Percentiles rank a stretch among this genome's conserved stretches.
Evolutionary conservation across 163 green algal genomes (phyloP).

Genomic region (Trebouxia gelatinosa): DNA sequence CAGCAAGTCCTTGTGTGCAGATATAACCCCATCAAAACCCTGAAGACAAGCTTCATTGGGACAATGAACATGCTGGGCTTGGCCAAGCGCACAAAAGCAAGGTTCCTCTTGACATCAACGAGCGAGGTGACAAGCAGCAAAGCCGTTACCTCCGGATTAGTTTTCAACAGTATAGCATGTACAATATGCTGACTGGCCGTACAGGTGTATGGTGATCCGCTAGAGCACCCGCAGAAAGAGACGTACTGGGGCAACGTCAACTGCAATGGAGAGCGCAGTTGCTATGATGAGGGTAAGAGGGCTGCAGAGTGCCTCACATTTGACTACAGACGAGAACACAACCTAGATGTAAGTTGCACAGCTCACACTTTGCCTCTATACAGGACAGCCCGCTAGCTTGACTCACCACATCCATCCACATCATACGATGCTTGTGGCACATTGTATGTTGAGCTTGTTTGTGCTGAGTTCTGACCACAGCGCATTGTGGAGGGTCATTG

Average conservation of each 20-base stretch:
- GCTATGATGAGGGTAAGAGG: slow-evolving; percentile 99
- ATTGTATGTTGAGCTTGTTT: too few relatives aligned
- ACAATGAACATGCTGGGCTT: slow-evolving; percentile 99
- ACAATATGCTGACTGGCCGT: too few relatives aligned
- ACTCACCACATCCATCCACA: too few relatives aligned
- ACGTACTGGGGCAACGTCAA: slow-evolving; percentile 99
- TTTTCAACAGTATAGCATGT: too few relatives aligned
- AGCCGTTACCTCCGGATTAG: neutral
- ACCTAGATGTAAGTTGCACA: slow-evolving; percentile 73
- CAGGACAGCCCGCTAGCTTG: too few relatives aligned
- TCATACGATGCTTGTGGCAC: too few relatives aligned
- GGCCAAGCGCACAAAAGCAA: slow-evolving; percentile 89
- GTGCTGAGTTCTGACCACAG: too few relatives aligned
- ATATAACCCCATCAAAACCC: slow-evolving; percentile 99
- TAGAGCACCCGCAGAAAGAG: slow-evolving; percentile 97
- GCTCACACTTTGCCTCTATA: too few relatives aligned
- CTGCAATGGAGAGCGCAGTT: slow-evolving; percentile 94
- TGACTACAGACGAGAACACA: slow-evolving; percentile 96
- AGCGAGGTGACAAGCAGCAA: slow-evolving; percentile 63
- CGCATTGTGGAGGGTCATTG: too few relatives aligned
- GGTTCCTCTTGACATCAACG: slow-evolving; percentile 93
- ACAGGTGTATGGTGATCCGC: slow-evolving; percentile 95
- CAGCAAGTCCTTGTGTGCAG: slow-evolving; percentile 44
- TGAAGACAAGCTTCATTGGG: slow-evolving; percentile 97
- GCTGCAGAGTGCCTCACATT: slow-evolving; percentile 96